phyloP scores from a whole-genome alignment of 2,329 filamentous ascomycete genomes.

The Botrytis fabae region DNA sequence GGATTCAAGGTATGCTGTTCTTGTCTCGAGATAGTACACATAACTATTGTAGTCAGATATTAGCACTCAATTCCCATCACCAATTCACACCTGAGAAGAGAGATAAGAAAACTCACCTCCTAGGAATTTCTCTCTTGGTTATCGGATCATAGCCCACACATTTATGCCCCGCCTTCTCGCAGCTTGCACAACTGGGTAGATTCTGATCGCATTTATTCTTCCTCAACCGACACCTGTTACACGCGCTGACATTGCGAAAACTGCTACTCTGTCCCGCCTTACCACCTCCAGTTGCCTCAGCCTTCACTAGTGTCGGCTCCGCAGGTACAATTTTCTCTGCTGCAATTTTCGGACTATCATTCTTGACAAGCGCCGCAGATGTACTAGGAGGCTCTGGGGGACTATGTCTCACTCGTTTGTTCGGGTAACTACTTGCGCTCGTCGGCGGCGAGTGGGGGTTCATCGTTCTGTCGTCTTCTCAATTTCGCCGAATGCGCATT shows the following conservation, averaged over 20 bases:
- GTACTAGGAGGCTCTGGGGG: conserved; percentile 46
- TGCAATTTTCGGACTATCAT: conserved; percentile 30
- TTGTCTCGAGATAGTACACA: conserved; percentile 89
- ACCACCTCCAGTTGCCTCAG: conserved; percentile 23
- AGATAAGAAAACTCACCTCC: conserved; percentile 51
- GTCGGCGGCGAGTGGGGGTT: conserved; percentile 51
- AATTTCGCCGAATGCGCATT: conserved; percentile 11
- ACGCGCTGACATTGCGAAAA: conserved; percentile 89
- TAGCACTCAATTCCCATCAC: background rate
- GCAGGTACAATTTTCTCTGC: conserved; percentile 29
- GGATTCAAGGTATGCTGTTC: conserved; percentile 79
- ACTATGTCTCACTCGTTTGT: conserved; percentile 58
- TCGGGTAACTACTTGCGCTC: conserved; percentile 47
- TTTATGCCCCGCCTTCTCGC: conserved; percentile 86
- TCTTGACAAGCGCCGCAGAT: conserved; percentile 35
- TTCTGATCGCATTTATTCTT: conserved; percentile 97
- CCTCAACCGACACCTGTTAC: conserved; percentile 85
- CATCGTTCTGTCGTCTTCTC: conserved; percentile 42
- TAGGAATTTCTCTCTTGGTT: conserved; percentile 91
- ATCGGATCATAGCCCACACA: conserved; percentile 97
- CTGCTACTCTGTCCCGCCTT: conserved; percentile 59
- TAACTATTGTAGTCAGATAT: conserved; percentile 58
- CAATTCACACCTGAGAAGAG: background rate
- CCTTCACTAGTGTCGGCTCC: conserved; percentile 27
- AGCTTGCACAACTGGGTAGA: conserved; percentile 85